These are phyloP conservation scores for Aspergillus novofumigatus DNA, from an alignment of 2,329 filamentous ascomycete species.

Conservation along the genomic window DNA sequence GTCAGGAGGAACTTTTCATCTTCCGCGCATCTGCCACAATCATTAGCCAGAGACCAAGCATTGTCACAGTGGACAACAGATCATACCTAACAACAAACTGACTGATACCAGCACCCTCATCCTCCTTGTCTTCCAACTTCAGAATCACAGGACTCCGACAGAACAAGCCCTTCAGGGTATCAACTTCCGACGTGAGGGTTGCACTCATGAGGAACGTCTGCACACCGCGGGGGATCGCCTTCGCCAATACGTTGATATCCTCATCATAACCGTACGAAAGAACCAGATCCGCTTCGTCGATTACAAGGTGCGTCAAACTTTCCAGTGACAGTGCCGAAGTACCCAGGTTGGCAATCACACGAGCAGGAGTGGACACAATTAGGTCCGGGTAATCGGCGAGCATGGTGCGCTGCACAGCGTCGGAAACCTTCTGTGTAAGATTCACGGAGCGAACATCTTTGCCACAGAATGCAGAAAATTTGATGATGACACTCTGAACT, in stretches of 20 bases:
- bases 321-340: slow-evolving; percentile 66
- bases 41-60: slow-evolving; percentile 16
- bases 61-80: slow-evolving; percentile 1
- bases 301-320: slow-evolving; percentile 70
- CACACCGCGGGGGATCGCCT: slow-evolving; percentile 73
- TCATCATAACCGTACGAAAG: slow-evolving; percentile 92
- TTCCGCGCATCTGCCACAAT: slow-evolving; percentile 66
- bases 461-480: slow-evolving; percentile 75
- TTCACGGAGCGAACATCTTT: slow-evolving; percentile 81
- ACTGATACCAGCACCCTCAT: slow-evolving; percentile 69
- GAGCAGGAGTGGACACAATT: slow-evolving; percentile 84
- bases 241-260: slow-evolving; percentile 75
- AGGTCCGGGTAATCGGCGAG: slow-evolving; percentile 84
- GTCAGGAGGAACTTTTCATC: slow-evolving; percentile 93
- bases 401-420: slow-evolving; percentile 80
- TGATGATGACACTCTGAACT: slow-evolving; percentile 72
- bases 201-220: slow-evolving; percentile 94
- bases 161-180: slow-evolving; percentile 79
- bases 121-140: slow-evolving; percentile 77
- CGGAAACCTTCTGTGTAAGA: slow-evolving; percentile 83
- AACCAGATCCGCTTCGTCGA: slow-evolving; percentile 93
- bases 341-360: slow-evolving; percentile 74
- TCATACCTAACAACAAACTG: slow-evolving; percentile 79
- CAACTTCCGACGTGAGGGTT: slow-evolving; percentile 82
- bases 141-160: slow-evolving; percentile 75